Evolutionary conservation across 805 yeast species (phyloP).

Genomic region (Candida boidinii): DNA sequence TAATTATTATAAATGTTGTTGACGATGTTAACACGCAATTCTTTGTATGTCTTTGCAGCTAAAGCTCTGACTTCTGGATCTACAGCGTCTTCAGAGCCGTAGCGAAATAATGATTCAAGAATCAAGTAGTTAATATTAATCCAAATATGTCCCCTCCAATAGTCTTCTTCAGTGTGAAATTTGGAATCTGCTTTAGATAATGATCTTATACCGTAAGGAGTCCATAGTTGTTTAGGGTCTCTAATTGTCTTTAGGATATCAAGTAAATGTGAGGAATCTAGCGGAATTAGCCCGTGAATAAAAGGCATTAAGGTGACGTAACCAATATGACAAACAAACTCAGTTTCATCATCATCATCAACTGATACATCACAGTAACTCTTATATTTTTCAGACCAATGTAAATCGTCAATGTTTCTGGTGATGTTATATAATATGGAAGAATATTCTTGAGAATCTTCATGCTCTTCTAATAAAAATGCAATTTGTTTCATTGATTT

Average conservation of each 20-base stretch:
- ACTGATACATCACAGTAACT: constrained; percentile 80
- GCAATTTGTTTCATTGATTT: constrained; percentile 73
- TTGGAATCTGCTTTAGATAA: constrained; percentile 56
- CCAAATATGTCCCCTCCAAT: constrained; percentile 97
- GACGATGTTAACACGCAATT: constrained; percentile 60
- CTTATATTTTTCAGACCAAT: constrained; percentile 65
- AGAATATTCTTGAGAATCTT: constrained; percentile 49
- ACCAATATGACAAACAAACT: constrained; percentile 79
- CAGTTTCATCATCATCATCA: constrained; percentile 61
- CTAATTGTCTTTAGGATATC: constrained; percentile 48
- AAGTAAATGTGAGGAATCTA: constrained; percentile 36
- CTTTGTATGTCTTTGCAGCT: constrained; percentile 43
- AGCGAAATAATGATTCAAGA: constrained; percentile 59
- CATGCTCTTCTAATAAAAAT: constrained; percentile 42
- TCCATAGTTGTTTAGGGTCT: constrained; percentile 71
- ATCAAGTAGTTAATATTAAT: constrained; percentile 80
- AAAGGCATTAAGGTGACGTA: constrained; percentile 85
- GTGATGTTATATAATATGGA: constrained; percentile 47
- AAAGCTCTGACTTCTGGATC: constrained; percentile 24
- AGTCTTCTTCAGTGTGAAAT: constrained; percentile 78
- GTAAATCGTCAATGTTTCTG: constrained; percentile 60
- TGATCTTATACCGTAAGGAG: constrained; percentile 73
- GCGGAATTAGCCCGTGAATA: constrained; percentile 54
- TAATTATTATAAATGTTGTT: constrained; percentile 62
- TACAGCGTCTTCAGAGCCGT: constrained; percentile 27